Conservation (phyloP, 768 basidiomycete genomes). For the Serendipita vermifera region DNA sequence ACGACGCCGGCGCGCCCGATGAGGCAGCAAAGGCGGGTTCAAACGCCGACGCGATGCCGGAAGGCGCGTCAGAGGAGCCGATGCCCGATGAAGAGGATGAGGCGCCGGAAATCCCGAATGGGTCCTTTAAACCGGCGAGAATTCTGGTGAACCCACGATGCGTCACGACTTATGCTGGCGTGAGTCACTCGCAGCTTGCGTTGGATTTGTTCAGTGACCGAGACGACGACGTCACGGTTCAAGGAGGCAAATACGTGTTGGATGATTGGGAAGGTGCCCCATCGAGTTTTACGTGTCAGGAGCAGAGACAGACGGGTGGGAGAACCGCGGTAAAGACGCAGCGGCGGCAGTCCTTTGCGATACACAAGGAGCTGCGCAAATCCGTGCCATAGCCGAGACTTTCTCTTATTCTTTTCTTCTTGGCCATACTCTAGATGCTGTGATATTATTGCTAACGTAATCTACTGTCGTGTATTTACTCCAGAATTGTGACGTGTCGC, state of each 20-base stretch:
- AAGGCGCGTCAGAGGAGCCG: slow-evolving; percentile 25
- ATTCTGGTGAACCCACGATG: slow-evolving; percentile 94
- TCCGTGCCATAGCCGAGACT: too few species aligned
- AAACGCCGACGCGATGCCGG: slow-evolving; percentile 78
- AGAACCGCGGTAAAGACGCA: slow-evolving; percentile 82
- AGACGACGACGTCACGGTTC: slow-evolving; percentile 35
- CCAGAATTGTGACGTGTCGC: too few species aligned
- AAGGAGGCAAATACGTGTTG: slow-evolving; percentile 60
- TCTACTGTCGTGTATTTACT: too few species aligned
- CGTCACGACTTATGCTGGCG: slow-evolving; percentile 95
- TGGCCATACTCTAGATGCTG: too few species aligned
- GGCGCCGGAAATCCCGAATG: slow-evolving; percentile 58
- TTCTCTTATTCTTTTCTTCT: too few species aligned
- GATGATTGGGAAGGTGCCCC: slow-evolving; percentile 96
- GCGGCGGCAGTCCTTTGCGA: slow-evolving; percentile 67
- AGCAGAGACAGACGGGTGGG: slow-evolving; percentile 83
- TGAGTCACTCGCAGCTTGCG: slow-evolving; percentile 92
- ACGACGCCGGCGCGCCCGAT: slow-evolving; percentile 27
- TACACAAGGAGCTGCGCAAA: slow-evolving; percentile 51
- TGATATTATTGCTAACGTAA: too few species aligned
- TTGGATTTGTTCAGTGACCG: slow-evolving; percentile 72
- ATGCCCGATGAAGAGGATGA: slow-evolving; percentile 30
- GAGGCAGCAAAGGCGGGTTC: slow-evolving; percentile 73
- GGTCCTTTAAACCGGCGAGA: slow-evolving; percentile 73
- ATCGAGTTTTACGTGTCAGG: slow-evolving; percentile 96